These are phyloP conservation scores for Crithidia acanthocephali DNA, from an alignment of 208 protist genomes.

Conservation along the genomic window DNA sequence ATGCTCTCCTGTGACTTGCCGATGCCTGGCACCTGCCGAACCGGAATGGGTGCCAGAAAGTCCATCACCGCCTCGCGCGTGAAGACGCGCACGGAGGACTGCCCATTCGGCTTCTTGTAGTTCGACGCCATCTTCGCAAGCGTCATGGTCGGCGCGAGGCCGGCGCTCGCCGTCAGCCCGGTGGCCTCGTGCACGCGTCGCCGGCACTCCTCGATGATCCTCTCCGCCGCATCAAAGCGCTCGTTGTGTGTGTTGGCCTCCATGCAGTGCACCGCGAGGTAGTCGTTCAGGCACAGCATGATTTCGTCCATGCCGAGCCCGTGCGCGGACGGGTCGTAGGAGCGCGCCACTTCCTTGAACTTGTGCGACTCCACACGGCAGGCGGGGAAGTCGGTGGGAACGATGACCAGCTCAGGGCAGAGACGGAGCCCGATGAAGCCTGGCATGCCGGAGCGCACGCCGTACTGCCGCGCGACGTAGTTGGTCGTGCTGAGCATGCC, in stretches of 20 bases:
- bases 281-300: conserved; percentile 63
- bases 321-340: conserved; percentile 85
- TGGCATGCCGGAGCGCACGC: conserved; percentile 97
- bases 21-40: conserved; percentile 85
- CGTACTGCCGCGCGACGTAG: conserved; percentile 96
- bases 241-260: conserved; percentile 19
- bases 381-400: conserved; percentile 79
- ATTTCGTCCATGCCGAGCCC: conserved; percentile 85
- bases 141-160: conserved; percentile 83
- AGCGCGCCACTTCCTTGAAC: conserved; percentile 70
- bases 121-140: conserved; percentile 94
- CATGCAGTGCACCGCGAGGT: conserved; percentile 38
- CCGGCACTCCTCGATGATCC: conserved; percentile 57
- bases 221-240: conserved; percentile 48
- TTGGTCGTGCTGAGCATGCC: conserved; percentile 96
- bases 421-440: conserved; percentile 94
- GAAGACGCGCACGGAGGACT: conserved; percentile 84
- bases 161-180: conserved; percentile 83
- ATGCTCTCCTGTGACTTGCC: conserved; percentile 73
- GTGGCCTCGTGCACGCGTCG: conserved; percentile 54
- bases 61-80: conserved; percentile 78
- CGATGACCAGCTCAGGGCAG: conserved; percentile 91
- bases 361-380: conserved; percentile 59
- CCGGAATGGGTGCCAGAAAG: conserved; percentile 74
- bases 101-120: conserved; percentile 95